Conservation (phyloP, 2,329 filamentous ascomycete genomes). For the Venturiaceae sp. region DNA sequence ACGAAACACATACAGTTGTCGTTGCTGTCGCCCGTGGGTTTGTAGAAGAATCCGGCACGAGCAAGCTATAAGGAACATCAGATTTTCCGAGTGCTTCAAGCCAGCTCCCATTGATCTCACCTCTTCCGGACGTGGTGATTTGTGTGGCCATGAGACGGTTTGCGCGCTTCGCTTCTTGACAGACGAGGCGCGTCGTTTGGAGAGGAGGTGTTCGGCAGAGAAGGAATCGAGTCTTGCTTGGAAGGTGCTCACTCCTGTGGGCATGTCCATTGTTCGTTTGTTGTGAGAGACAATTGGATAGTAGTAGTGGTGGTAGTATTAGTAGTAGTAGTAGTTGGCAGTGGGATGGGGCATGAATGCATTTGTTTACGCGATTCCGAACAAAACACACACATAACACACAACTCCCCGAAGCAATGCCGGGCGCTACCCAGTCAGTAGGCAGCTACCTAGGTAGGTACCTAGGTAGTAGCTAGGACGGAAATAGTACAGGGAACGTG, state of each 20-base stretch:
- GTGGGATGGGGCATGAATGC: too few relatives aligned
- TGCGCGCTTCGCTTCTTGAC: constrained; percentile 49
- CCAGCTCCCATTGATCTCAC: constrained; percentile 31
- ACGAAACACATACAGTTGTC: constrained; percentile 90
- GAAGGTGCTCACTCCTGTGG: constrained; percentile 50
- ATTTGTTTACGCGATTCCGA: too few relatives aligned
- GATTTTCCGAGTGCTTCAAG: constrained; percentile 11
- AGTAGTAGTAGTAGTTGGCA: background rate
- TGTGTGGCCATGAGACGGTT: constrained; percentile 65
- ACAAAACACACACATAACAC: too few relatives aligned
- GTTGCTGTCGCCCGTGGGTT: constrained; percentile 60
- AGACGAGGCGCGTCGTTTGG: constrained; percentile 62
- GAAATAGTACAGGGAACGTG: too few relatives aligned
- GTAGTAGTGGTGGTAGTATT: background rate
- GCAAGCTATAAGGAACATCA: constrained; percentile 53
- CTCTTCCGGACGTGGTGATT: constrained; percentile 52
- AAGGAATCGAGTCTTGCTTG: constrained; percentile 78
- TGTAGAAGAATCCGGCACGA: constrained; percentile 83
- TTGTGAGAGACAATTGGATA: background rate
- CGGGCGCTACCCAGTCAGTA: too few relatives aligned
- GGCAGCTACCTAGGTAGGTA: too few relatives aligned
- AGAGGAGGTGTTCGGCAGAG: constrained; percentile 49
- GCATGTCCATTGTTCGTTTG: constrained; percentile 8
- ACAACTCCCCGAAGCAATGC: too few relatives aligned
- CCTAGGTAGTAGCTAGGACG: too few relatives aligned